Evolutionary conservation across 2,329 filamentous ascomycete species (phyloP).

Genomic region (Lachnellula cervina): DNA sequence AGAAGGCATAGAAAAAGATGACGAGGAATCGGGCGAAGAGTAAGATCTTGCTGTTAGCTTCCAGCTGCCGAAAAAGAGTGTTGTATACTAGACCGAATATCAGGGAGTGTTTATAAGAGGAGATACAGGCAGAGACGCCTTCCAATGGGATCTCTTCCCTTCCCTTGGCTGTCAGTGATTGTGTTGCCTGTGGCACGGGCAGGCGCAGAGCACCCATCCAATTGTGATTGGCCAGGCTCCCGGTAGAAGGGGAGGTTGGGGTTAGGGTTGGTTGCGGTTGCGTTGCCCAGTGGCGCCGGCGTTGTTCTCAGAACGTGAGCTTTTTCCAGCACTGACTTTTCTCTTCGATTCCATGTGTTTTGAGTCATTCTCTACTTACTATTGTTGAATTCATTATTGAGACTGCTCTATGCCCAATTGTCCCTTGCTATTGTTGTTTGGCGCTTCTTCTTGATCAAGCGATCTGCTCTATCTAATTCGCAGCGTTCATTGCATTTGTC

Average conservation of each 20-base stretch:
- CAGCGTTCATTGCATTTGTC: neutral
- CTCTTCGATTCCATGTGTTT: no score
- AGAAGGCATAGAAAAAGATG: constrained; percentile 93
- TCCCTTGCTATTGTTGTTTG: no score
- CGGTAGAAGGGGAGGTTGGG: constrained; percentile 9
- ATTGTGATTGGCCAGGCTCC: constrained; percentile 17
- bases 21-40: constrained; percentile 64
- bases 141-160: constrained; percentile 18
- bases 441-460: neutral
- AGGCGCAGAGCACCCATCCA: constrained; percentile 13
- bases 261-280: neutral
- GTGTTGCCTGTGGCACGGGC: constrained; percentile 24
- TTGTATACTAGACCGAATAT: constrained; percentile 31
- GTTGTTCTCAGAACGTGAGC: constrained; percentile 21
- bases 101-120: constrained; percentile 25
- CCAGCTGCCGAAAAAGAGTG: constrained; percentile 16
- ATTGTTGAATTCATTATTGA: neutral
- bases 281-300: constrained; percentile 6
- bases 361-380: constrained; percentile 5
- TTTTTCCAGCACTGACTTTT: neutral
- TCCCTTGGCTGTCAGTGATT: constrained; percentile 26
- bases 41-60: constrained; percentile 18
- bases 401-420: no score
- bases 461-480: neutral
- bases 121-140: constrained; percentile 12